phyloP scores from a whole-genome alignment of 2,329 filamentous ascomycete species.

The Nakataea oryzae region DNA sequence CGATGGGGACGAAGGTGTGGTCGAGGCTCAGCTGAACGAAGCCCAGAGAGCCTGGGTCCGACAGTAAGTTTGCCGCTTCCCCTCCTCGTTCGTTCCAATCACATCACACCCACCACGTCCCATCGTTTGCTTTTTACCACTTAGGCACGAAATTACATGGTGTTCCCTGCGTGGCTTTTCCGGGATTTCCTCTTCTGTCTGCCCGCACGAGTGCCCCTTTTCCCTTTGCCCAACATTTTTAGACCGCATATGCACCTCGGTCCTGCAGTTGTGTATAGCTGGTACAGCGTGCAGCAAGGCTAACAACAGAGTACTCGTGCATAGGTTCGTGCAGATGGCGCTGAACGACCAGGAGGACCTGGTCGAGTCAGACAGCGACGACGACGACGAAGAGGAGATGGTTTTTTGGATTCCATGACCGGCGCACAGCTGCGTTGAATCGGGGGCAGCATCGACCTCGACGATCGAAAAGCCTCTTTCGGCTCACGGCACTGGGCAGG shows the following conservation, averaged over 20 bases:
- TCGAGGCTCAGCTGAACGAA: slow-evolving; percentile 5
- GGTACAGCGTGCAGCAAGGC: neutral
- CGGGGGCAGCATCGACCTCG: neutral
- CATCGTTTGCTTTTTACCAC: neutral
- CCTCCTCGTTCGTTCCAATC: neutral
- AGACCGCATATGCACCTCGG: neutral
- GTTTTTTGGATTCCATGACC: slow-evolving; percentile 4
- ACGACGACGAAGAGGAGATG: slow-evolving; percentile 5
- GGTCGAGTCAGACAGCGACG: slow-evolving; percentile 8
- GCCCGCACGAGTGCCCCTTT: neutral
- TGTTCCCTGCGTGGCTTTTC: neutral
- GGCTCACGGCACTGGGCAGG: neutral
- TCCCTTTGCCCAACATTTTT: neutral
- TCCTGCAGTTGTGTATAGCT: neutral
- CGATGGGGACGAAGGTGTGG: neutral
- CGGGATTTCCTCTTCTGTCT: neutral
- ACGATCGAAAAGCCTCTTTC: neutral
- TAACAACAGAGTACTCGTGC: neutral
- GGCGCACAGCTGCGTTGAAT: neutral
- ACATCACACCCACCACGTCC: neutral
- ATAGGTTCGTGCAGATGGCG: slow-evolving; percentile 11
- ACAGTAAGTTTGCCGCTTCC: slow-evolving; percentile 1
- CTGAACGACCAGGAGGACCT: slow-evolving; percentile 10
- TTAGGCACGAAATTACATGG: neutral
- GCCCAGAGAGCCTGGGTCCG: slow-evolving; percentile 9